Evolutionary conservation across 768 basidiomycete genomes (phyloP).

Genomic region (Dacryopinax primogenitus): DNA sequence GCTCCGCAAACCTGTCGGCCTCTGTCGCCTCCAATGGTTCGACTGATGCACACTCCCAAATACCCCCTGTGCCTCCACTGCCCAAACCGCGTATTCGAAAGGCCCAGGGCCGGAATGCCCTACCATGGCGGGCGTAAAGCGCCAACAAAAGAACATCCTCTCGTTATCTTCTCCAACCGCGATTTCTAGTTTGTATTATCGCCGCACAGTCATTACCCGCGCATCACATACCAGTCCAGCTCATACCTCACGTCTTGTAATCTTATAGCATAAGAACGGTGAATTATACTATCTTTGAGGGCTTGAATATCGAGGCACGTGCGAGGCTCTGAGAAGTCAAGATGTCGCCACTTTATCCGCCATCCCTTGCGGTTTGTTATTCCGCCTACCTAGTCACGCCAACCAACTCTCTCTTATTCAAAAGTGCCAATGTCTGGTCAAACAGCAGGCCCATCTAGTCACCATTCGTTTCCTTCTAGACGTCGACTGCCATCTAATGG

Average conservation of each 20-base stretch:
- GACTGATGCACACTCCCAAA: background rate
- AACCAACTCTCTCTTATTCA: background rate
- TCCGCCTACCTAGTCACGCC: background rate
- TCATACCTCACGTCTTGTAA: background rate
- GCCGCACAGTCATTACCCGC: background rate
- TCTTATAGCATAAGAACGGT: background rate
- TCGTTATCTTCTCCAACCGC: no score
- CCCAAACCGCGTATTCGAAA: background rate
- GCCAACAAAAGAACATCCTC: no score
- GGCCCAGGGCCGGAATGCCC: background rate
- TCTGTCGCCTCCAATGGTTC: background rate
- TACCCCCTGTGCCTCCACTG: background rate
- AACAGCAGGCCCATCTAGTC: background rate
- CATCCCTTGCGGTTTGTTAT: no score
- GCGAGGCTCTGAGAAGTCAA: background rate
- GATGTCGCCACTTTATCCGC: no score
- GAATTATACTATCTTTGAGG: background rate
- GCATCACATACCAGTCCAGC: background rate
- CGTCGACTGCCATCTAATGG: background rate
- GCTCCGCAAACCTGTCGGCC: background rate
- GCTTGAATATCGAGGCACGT: background rate
- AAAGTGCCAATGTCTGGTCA: background rate
- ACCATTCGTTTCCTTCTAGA: background rate
- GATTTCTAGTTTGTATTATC: no score
- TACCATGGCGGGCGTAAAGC: constrained; percentile 7